These are phyloP conservation scores for Metschnikowia corniflorae DNA, from an alignment of 805 yeast genomes.

Conservation along the genomic window DNA sequence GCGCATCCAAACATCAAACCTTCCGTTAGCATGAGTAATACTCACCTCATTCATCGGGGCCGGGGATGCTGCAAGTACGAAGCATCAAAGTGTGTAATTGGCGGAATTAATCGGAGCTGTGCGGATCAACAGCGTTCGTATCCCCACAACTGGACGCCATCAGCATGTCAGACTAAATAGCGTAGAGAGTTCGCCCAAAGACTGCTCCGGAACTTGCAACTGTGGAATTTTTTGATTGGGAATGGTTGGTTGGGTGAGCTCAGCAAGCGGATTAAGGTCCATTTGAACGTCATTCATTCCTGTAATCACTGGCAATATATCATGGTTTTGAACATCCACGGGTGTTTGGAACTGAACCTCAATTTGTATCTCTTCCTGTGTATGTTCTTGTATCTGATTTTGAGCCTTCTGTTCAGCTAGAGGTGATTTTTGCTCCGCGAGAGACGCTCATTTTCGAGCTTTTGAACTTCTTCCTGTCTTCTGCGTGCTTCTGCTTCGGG, in stretches of 20 bases:
- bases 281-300: no score
- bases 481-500: constrained; percentile 14
- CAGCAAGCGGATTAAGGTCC: no score
- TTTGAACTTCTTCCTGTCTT: constrained; percentile 11
- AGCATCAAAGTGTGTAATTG: constrained; percentile 1
- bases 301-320: no score
- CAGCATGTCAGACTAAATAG: constrained; percentile 4
- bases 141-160: constrained; percentile 6
- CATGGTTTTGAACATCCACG: no score
- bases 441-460: constrained; percentile 2
- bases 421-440: constrained; percentile 3
- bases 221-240: no score
- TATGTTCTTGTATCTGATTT: neutral
- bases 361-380: neutral
- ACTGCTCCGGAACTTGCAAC: constrained; percentile 4
- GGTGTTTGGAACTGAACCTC: no score
- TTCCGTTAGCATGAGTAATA: no score
- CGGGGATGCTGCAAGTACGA: constrained; percentile 4
- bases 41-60: constrained; percentile 2
- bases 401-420: neutral
- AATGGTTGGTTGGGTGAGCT: no score
- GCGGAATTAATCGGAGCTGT: constrained; percentile 3
- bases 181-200: constrained; percentile 7
- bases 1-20: no score
- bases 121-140: neutral